Evolutionary conservation across 192 early-diverging fungal species (phyloP).

Genomic region (Linnemannia exigua): DNA sequence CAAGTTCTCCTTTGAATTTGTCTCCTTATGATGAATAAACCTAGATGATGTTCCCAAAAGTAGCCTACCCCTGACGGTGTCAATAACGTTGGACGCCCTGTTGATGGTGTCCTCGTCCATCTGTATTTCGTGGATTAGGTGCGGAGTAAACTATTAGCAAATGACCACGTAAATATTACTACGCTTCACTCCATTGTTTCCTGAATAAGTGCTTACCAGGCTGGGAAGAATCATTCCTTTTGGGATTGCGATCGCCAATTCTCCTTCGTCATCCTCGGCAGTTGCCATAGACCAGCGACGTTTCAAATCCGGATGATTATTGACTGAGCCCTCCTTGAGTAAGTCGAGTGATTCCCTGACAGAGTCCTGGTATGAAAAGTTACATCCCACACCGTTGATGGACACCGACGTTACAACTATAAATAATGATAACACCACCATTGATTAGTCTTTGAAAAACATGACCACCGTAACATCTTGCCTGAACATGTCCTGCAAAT

Average conservation of each 20-base stretch:
- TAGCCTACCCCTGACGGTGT: constrained; percentile 27
- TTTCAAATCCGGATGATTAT: constrained; percentile 63
- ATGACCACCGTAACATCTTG: not conserved
- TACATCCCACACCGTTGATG: constrained; percentile 51
- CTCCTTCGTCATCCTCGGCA: constrained; percentile 65
- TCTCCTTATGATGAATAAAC: too few relatives aligned
- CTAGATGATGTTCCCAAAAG: not conserved
- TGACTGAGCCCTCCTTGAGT: constrained; percentile 53
- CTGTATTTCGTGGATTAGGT: constrained; percentile 14
- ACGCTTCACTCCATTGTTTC: not conserved
- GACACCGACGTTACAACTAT: constrained; percentile 56
- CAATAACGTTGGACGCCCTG: constrained; percentile 26
- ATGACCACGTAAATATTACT: not conserved
- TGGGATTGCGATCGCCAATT: constrained; percentile 58
- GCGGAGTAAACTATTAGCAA: constrained; percentile 22
- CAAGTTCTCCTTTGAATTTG: not conserved
- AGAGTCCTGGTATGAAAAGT: constrained; percentile 59
- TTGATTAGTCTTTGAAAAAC: not conserved
- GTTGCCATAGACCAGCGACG: constrained; percentile 61
- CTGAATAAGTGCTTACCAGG: constrained; percentile 22
- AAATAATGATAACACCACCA: not conserved
- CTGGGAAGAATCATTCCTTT: constrained; percentile 43
- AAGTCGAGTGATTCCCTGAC: constrained; percentile 56
- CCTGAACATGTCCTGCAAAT: not conserved
- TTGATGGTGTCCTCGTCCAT: constrained; percentile 39